These are phyloP conservation scores for Cytidiella melzeri DNA, from an alignment of 768 basidiomycete species.

Conservation along the genomic window DNA sequence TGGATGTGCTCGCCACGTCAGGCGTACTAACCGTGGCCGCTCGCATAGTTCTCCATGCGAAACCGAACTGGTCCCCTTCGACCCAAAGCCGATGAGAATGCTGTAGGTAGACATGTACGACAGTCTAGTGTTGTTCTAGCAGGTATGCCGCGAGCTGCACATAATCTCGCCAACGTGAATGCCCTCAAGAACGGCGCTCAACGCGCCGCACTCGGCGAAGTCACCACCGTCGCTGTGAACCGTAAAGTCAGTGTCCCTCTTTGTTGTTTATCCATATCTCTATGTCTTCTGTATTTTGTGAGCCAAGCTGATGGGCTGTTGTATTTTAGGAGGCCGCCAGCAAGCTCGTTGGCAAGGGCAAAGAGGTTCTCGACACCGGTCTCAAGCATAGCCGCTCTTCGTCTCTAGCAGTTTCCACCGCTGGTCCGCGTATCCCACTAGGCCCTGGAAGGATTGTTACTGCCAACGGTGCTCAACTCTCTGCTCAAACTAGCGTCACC, in stretches of 20 bases:
- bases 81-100: constrained; percentile 66
- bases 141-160: constrained; percentile 44
- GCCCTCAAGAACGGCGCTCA: constrained; percentile 49
- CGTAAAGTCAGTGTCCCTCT: constrained; percentile 40
- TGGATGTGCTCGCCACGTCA: constrained; percentile 14
- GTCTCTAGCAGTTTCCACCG: constrained; percentile 56
- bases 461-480: constrained; percentile 11
- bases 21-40: not conserved
- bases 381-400: constrained; percentile 57
- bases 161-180: constrained; percentile 33
- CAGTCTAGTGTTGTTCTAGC: constrained; percentile 43
- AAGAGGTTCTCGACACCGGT: constrained; percentile 49
- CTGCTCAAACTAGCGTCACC: constrained; percentile 13
- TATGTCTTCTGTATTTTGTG: no score
- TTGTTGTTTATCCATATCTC: no score
- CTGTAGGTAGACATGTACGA: constrained; percentile 59
- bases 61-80: constrained; percentile 59
- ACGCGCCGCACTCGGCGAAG: constrained; percentile 75
- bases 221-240: constrained; percentile 72
- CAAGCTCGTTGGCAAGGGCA: constrained; percentile 56
- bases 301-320: constrained; percentile 14
- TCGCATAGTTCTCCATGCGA: constrained; percentile 56
- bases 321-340: constrained; percentile 36
- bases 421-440: constrained; percentile 63
- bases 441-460: constrained; percentile 44